A percentile compares a stretch with the other conserved stretches of the same genome.
Conservation (phyloP, 805 yeast species). For the Candida incommunis region DNA sequence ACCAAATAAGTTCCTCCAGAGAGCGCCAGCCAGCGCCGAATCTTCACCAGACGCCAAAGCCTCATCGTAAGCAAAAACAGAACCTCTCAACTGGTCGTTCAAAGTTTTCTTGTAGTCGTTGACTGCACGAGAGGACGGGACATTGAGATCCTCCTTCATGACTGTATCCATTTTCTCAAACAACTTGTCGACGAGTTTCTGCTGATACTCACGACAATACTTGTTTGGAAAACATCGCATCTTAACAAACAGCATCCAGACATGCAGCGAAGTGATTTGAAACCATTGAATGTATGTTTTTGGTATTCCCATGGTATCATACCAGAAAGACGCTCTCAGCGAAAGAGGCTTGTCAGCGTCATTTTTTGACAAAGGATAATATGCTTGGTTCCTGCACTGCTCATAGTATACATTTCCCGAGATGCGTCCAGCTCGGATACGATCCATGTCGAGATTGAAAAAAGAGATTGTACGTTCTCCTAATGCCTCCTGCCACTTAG, state of each 20-base stretch:
- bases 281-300: constrained; percentile 91
- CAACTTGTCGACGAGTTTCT: constrained; percentile 75
- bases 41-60: constrained; percentile 67
- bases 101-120: constrained; percentile 82
- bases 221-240: constrained; percentile 94
- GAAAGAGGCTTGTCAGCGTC: constrained; percentile 27
- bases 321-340: constrained; percentile 69
- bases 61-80: constrained; percentile 84
- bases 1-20: constrained; percentile 72
- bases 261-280: constrained; percentile 79
- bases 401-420: constrained; percentile 84
- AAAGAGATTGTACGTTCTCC: constrained; percentile 21
- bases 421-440: constrained; percentile 81
- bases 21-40: constrained; percentile 27
- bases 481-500: constrained; percentile 19
- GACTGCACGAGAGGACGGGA: constrained; percentile 64
- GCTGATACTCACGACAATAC: constrained; percentile 81
- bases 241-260: constrained; percentile 87
- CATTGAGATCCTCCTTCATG: constrained; percentile 74
- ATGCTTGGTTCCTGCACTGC: constrained; percentile 73
- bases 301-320: constrained; percentile 70
- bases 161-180: constrained; percentile 84
- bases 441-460: constrained; percentile 80
- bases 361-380: constrained; percentile 20
- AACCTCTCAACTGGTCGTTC: constrained; percentile 80